Percentiles rank a stretch among this genome's conserved stretches.
Evolutionary conservation across 257 asterid genomes (phyloP).

Genomic region (Haberlea rhodopensis): DNA sequence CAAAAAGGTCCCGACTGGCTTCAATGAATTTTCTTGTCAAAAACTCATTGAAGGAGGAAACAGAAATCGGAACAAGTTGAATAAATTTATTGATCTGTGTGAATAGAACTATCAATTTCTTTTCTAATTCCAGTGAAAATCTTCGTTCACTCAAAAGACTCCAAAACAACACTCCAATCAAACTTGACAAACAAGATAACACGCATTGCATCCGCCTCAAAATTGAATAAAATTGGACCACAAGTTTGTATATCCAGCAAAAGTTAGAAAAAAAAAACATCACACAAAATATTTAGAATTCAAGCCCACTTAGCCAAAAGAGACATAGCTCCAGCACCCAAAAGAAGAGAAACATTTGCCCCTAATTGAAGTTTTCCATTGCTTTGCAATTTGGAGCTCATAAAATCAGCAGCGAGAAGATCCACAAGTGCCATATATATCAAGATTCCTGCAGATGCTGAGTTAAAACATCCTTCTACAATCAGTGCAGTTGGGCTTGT

Average conservation of each 20-base stretch:
- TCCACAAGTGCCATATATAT: conserved; percentile 41
- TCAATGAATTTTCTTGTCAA: not conserved
- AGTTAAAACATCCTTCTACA: conserved; percentile 31
- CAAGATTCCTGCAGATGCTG: conserved; percentile 40
- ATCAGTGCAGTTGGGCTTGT: conserved; percentile 34
- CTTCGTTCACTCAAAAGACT: no score
- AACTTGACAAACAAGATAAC: not conserved
- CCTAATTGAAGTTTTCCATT: conserved; percentile 26
- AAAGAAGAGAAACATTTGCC: conserved; percentile 29
- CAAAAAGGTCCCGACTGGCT: no score
- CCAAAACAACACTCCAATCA: not conserved
- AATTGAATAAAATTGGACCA: no score
- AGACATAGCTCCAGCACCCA: conserved; percentile 38
- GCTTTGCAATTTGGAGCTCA: conserved; percentile 32
- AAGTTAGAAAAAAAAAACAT: not conserved
- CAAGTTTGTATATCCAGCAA: not conserved
- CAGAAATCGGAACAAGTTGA: not conserved
- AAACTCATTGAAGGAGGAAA: not conserved
- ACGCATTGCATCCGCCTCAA: not conserved
- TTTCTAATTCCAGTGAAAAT: no score
- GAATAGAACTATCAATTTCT: no score
- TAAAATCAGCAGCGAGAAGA: conserved; percentile 35
- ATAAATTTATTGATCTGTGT: no score
- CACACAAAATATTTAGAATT: not conserved
- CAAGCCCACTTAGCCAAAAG: conserved; percentile 39